Percentiles rank a stretch among this genome's conserved stretches.
These are phyloP conservation scores for Hypoxylon lenormandii DNA, from an alignment of 495 filamentous ascomycete genomes.

Conservation along the genomic window DNA sequence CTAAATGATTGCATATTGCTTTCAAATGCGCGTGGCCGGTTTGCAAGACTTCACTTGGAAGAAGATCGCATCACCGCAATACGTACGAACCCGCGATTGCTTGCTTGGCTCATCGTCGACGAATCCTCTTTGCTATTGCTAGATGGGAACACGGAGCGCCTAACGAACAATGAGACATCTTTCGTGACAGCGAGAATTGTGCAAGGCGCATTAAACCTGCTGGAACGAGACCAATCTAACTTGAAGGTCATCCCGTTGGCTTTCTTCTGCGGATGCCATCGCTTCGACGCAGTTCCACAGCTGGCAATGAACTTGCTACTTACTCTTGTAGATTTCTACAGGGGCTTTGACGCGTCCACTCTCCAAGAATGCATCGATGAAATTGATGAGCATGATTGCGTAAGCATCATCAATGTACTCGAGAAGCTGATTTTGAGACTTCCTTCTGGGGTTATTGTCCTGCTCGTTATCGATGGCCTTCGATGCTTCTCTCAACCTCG, in stretches of 20 bases:
- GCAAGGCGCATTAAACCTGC: neutral
- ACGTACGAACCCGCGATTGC: slow-evolving; percentile 17
- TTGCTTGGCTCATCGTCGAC: slow-evolving; percentile 35
- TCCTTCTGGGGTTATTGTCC: slow-evolving; percentile 8
- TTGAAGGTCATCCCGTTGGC: slow-evolving; percentile 16
- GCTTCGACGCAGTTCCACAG: slow-evolving; percentile 15
- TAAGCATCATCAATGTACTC: slow-evolving; percentile 15
- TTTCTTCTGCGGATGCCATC: slow-evolving; percentile 33
- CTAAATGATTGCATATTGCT: neutral
- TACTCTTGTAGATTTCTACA: slow-evolving; percentile 23
- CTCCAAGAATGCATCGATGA: slow-evolving; percentile 9
- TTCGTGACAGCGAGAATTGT: slow-evolving; percentile 19
- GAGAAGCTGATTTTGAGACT: slow-evolving; percentile 9
- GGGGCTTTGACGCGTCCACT: neutral
- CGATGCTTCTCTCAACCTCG: slow-evolving; percentile 11
- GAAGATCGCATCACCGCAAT: slow-evolving; percentile 17
- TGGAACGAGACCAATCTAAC: neutral
- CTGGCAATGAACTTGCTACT: slow-evolving; percentile 28
- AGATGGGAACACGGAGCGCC: slow-evolving; percentile 4
- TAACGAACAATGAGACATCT: slow-evolving; percentile 5
- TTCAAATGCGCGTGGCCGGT: neutral
- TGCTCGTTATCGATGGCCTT: slow-evolving; percentile 28
- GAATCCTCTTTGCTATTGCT: slow-evolving; percentile 27
- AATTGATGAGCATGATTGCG: slow-evolving; percentile 5
- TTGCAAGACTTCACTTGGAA: slow-evolving; percentile 2